Evolutionary conservation across 371 early-diverging fungal species (phyloP), one percentile per base, ranked within the genome.

Genomic region (Sporodiniella umbellata): DNA sequence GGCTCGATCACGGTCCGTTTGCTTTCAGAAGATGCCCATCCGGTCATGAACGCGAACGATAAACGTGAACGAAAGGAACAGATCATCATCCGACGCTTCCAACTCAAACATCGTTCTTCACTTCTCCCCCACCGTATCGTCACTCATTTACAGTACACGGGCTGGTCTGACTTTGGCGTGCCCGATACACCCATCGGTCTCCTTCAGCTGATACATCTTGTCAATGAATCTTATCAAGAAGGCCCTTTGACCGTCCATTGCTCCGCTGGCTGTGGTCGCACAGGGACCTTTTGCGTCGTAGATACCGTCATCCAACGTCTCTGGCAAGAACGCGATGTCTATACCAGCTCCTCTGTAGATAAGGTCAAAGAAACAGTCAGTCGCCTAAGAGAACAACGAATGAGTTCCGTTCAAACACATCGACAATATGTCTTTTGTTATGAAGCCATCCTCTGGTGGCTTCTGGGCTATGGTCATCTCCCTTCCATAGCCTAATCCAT

Each of bases 191-290:
- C 84, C 8, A 33, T 71, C 5, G 75, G 75, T 1, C 82, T 86
- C 8, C 68, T 89, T 3, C 62, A 71, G 45, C 64, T 88, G n/a
- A 65, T 88, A 15, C 71, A 87, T 48, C 58, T 83, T 25, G 80
- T 87, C 10, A 79, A 86, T 49, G 57, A 70, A 15, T 58, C 76
- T 15, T 81, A 80, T 33, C 31, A 42, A 3, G 22, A 10, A 15
- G 89, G 90, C 3, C 92, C 91, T 0, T 83, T 88, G 82, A 66
- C 95, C 30, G 91, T 98, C 1, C 99, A 99, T 58, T 98, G 99
- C 60, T 85, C 88, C 18, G 99, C 99, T 15, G 99, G 99, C 0
- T 93, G 95, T 51, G 99, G 99, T 4, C 79, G 99, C 44, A 93
- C 99, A 0, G 99, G 98, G 2, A 89, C 94, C 0, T 95, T 95